phyloP scores from a whole-genome alignment of 1,139 yeast species.

The Blastobotrys proliferans region DNA sequence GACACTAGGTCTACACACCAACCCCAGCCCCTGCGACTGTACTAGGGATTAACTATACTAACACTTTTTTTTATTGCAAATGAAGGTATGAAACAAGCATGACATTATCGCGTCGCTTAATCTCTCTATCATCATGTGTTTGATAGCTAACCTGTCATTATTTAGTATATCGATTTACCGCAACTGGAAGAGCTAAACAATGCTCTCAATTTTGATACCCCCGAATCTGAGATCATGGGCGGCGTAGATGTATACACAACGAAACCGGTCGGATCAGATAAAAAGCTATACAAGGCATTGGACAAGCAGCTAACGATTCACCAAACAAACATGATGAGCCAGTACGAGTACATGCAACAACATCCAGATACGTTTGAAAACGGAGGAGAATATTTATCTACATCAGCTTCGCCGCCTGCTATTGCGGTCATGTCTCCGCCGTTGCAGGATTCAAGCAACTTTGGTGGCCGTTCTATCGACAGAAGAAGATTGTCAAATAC shows the following conservation, averaged over 20 bases:
- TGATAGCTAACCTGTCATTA: too few relatives aligned
- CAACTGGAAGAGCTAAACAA: constrained; percentile 88
- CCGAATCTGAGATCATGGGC: constrained; percentile 84
- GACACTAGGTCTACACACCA: too few relatives aligned
- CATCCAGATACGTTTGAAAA: not conserved
- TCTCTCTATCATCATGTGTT: too few relatives aligned
- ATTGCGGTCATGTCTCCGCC: constrained; percentile 21
- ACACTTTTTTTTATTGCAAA: too few relatives aligned
- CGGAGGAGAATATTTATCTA: constrained; percentile 18
- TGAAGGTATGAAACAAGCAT: too few relatives aligned
- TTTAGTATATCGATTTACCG: constrained; percentile 77
- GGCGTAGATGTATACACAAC: constrained; percentile 94
- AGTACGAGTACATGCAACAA: constrained; percentile 16
- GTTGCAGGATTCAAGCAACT: not conserved
- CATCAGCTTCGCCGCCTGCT: constrained; percentile 21
- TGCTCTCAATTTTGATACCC: constrained; percentile 79
- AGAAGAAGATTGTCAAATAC: constrained; percentile 8
- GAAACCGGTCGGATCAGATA: constrained; percentile 85
- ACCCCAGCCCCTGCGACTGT: too few relatives aligned
- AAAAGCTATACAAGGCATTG: constrained; percentile 80
- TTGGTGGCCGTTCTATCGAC: constrained; percentile 6
- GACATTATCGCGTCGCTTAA: too few relatives aligned
- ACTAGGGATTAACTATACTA: too few relatives aligned
- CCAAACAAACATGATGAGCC: constrained; percentile 23
- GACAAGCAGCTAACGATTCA: constrained; percentile 56